A percentile compares a stretch with the other conserved stretches of the same genome.
Evolutionary conservation across 768 basidiomycete species (phyloP).

Genomic region (Rhizopogon vesiculosus): DNA sequence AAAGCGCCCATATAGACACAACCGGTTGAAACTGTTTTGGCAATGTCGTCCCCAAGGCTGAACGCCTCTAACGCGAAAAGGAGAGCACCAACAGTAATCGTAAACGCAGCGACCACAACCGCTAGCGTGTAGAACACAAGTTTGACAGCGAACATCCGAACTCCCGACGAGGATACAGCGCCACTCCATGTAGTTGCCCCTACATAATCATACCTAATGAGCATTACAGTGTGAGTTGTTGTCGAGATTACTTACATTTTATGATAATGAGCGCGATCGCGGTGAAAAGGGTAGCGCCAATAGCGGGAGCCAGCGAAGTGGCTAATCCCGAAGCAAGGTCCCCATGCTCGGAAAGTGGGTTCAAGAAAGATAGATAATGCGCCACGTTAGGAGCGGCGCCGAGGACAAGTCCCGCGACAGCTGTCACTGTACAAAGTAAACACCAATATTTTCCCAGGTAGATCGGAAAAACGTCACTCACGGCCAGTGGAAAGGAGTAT

Average conservation of each 20-base stretch:
- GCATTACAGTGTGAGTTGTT: neutral
- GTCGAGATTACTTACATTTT: slow-evolving; percentile 42
- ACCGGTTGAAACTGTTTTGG: slow-evolving; percentile 57
- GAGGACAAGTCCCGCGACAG: slow-evolving; percentile 62
- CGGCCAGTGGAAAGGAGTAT: slow-evolving; percentile 53
- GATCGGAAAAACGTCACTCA: slow-evolving; percentile 33
- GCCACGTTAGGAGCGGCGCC: slow-evolving; percentile 69
- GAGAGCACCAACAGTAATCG: slow-evolving; percentile 63
- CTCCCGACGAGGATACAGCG: slow-evolving; percentile 57
- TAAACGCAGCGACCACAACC: slow-evolving; percentile 52
- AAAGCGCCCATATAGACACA: slow-evolving; percentile 67
- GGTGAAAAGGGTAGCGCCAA: slow-evolving; percentile 57
- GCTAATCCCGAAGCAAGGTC: slow-evolving; percentile 58
- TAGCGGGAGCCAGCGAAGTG: slow-evolving; percentile 62
- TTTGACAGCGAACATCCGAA: slow-evolving; percentile 55
- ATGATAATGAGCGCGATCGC: slow-evolving; percentile 46
- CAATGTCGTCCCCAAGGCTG: slow-evolving; percentile 29
- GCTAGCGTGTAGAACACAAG: slow-evolving; percentile 58
- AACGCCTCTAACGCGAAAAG: slow-evolving; percentile 65
- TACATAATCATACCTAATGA: slow-evolving; percentile 17
- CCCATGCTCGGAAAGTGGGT: slow-evolving; percentile 43
- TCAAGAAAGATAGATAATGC: slow-evolving; percentile 65
- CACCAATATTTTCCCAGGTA: neutral
- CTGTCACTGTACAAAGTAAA: slow-evolving; percentile 47
- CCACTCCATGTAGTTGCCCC: slow-evolving; percentile 52